Base-by-base conservation (phyloP, 345 rosid species). In the Litchi chinensis region DNA sequence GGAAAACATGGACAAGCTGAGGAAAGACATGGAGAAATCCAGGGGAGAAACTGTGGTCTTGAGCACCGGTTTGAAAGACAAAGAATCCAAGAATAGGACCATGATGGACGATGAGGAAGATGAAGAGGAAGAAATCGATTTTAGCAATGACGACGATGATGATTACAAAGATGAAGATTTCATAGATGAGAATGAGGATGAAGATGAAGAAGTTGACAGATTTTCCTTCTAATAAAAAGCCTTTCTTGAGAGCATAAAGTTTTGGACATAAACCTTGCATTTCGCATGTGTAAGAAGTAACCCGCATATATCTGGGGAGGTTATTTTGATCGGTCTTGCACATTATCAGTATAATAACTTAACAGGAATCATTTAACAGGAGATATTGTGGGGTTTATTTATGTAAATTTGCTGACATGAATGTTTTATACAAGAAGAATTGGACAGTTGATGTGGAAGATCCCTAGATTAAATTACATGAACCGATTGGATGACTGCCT, bases 21-120 rank as follows among this genome's bases (percentile, higher is more conserved):
- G 90, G 80, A 90, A 78, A 81, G 95, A 91, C 75, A 91, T 91
- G 93, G 92, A 89, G 79, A 86, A 90, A 79, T 87, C 97, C 64
- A 71, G 83, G 73, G 95, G 97, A 44, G 90, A 91, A 69, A 91
- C 91, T 22, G 92, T 89, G 70, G 90, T 93, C 13, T 77, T 89
- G 84, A 93, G 88, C 87, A 87, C 95, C 19, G 93, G 91, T 74
- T 80, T 90, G 86, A 93, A 89, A 85, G 86, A 83, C 71, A 83
- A 64, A 66, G 78, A 63, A 68, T 79, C 70, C 46, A 32, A 40
- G 66, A 82, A 68, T 68, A 83, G 73, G 76, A 60, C 68, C n/a
- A 72, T 78, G 88, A 77, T 87, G 78, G 92, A 80, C 59, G 75
- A 76, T 1, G 89, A 88, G 32, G 89, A 86, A 70, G 84, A 82